Evolutionary conservation across 2,329 filamentous ascomycete species (phyloP).

Genomic region (Westerdykella sp.): DNA sequence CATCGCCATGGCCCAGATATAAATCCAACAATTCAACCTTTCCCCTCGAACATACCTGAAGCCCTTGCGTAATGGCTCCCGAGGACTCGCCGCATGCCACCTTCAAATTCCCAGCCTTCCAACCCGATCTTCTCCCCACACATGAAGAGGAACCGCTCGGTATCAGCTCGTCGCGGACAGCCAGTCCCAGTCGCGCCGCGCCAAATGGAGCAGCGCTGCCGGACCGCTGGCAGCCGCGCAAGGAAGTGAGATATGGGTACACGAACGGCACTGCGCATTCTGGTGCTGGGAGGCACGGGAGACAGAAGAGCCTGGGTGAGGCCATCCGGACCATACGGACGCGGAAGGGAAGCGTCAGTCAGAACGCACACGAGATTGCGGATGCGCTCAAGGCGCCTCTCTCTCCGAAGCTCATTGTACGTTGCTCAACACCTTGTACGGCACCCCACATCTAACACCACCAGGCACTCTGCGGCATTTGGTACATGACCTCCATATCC

Average conservation of each 20-base stretch:
- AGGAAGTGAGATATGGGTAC: constrained; percentile 45
- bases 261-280: constrained; percentile 33
- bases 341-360: constrained; percentile 77
- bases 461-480: constrained; percentile 77
- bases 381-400: constrained; percentile 85
- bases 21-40: constrained; percentile 4
- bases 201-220: constrained; percentile 25
- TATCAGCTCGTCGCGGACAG: constrained; percentile 28
- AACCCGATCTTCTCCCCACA: constrained; percentile 37
- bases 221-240: constrained; percentile 58
- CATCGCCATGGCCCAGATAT: constrained; percentile 29
- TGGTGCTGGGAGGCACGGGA: constrained; percentile 47
- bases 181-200: constrained; percentile 25
- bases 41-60: background rate
- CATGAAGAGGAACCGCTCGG: constrained; percentile 33
- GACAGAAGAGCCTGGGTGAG: constrained; percentile 83
- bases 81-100: constrained; percentile 31
- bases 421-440: constrained; percentile 13
- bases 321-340: constrained; percentile 78
- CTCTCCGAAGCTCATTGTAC: constrained; percentile 80
- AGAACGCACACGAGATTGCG: constrained; percentile 89
- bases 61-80: constrained; percentile 21
- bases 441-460: constrained; percentile 12
- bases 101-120: constrained; percentile 44
- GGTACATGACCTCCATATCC: constrained; percentile 92